These are phyloP conservation scores for Arthrocladium fulminans DNA, from an alignment of 2,329 filamentous ascomycete genomes.

Conservation along the genomic window DNA sequence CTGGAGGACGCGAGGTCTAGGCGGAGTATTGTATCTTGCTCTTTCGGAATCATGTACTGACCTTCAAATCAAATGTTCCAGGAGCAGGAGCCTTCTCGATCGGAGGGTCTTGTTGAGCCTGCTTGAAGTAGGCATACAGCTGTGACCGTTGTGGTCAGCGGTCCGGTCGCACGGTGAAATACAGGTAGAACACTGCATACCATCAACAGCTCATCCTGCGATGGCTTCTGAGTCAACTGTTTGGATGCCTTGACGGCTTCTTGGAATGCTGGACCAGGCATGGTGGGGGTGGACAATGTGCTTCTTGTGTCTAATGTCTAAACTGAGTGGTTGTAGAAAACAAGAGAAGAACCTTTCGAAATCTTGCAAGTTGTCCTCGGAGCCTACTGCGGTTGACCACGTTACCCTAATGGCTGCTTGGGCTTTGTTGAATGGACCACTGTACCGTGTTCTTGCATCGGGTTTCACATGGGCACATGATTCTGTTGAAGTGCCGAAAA, in stretches of 20 bases:
- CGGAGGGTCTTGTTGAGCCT: constrained; percentile 26
- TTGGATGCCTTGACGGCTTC: constrained; percentile 28
- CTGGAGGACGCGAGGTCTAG: not conserved
- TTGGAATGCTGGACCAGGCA: constrained; percentile 26
- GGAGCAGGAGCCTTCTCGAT: constrained; percentile 26
- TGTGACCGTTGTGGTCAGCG: constrained; percentile 15
- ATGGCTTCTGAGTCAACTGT: constrained; percentile 29
- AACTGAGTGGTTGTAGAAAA: not conserved
- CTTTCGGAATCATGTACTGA: constrained; percentile 20
- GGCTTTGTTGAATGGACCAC: too few species aligned
- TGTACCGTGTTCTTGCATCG: not conserved
- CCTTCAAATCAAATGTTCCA: constrained; percentile 34
- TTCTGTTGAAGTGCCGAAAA: not conserved
- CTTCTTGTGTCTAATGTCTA: not conserved
- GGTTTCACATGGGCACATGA: constrained; percentile 1
- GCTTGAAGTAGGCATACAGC: constrained; percentile 35
- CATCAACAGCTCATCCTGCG: constrained; percentile 29
- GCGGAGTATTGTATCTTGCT: not conserved
- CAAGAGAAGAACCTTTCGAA: not conserved
- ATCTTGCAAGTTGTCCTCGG: not conserved
- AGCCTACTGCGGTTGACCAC: not conserved
- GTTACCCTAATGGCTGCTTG: too few species aligned
- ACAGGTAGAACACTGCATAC: constrained; percentile 16
- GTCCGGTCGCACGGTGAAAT: not conserved
- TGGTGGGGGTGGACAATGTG: constrained; percentile 10